A percentile compares a stretch with the other conserved stretches of the same genome.
These are phyloP conservation scores for Talaromyces piceae DNA, from an alignment of 2,329 filamentous ascomycete genomes.

Conservation along the genomic window DNA sequence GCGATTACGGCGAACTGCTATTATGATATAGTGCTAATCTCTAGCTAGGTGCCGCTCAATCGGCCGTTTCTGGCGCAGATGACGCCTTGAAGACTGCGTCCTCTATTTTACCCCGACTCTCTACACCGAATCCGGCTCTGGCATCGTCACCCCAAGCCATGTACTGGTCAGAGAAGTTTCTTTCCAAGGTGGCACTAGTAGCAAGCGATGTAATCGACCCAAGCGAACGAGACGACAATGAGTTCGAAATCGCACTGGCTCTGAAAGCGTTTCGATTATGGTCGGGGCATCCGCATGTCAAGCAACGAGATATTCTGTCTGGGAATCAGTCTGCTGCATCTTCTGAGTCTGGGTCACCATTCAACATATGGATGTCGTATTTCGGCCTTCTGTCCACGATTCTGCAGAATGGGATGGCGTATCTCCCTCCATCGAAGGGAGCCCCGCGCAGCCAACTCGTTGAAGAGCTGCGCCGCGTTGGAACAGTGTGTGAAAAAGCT, in stretches of 20 bases:
- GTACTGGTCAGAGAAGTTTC: constrained; percentile 70
- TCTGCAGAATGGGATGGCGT: constrained; percentile 49
- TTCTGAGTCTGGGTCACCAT: constrained; percentile 19
- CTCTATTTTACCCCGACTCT: constrained; percentile 57
- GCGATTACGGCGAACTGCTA: constrained; percentile 27
- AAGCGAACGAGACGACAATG: constrained; percentile 16
- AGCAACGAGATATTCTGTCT: constrained; percentile 18
- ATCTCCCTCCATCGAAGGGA: constrained; percentile 22
- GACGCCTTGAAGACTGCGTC: constrained; percentile 62
- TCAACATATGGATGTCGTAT: constrained; percentile 74
- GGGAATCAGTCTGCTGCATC: constrained; percentile 15
- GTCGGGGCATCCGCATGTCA: constrained; percentile 32
- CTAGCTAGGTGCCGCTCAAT: constrained; percentile 39
- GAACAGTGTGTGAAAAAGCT: constrained; percentile 70
- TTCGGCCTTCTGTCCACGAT: constrained; percentile 73
- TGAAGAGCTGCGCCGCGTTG: constrained; percentile 70
- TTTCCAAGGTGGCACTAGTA: constrained; percentile 68
- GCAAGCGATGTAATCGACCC: constrained; percentile 46
- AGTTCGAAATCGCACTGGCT: constrained; percentile 28
- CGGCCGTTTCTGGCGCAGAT: constrained; percentile 30
- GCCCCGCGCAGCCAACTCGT: constrained; percentile 57
- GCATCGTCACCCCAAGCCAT: constrained; percentile 58
- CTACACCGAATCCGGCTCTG: constrained; percentile 24
- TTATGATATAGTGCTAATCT: constrained; percentile 12
- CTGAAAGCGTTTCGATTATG: constrained; percentile 44